These are phyloP conservation scores for Cercospora berteroae DNA, from an alignment of 2,329 filamentous ascomycete genomes.

Conservation along the genomic window DNA sequence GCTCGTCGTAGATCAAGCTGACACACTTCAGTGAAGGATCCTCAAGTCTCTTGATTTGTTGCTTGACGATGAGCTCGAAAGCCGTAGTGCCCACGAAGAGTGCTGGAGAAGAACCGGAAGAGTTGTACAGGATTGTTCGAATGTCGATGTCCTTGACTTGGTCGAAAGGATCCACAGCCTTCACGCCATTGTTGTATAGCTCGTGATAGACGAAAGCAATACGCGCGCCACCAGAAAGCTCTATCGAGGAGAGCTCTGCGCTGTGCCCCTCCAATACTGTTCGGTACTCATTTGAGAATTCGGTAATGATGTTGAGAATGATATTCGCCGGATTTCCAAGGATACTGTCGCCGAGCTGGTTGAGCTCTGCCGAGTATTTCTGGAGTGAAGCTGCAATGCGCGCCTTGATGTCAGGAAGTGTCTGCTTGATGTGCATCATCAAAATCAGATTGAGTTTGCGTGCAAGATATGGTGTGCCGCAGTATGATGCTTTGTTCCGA, in stretches of 20 bases:
- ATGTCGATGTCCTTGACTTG: constrained; percentile 97
- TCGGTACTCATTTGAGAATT: constrained; percentile 97
- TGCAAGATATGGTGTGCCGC: constrained; percentile 93
- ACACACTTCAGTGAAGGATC: constrained; percentile 98
- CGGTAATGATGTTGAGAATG: constrained; percentile 96
- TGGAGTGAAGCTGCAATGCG: constrained; percentile 90
- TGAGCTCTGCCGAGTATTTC: constrained; percentile 83
- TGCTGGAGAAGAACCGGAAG: constrained; percentile 93
- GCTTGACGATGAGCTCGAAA: constrained; percentile 98
- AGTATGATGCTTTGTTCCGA: constrained; percentile 97
- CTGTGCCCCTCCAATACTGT: constrained; percentile 96
- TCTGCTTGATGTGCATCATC: constrained; percentile 99
- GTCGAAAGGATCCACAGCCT: constrained; percentile 96
- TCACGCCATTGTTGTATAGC: constrained; percentile 94
- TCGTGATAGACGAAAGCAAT: constrained; percentile 99
- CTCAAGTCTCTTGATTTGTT: constrained; percentile 94
- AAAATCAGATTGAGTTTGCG: constrained; percentile 96
- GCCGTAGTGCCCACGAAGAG: constrained; percentile 96
- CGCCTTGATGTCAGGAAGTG: constrained; percentile 95
- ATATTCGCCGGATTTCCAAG: constrained; percentile 96
- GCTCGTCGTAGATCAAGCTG: constrained; percentile 92
- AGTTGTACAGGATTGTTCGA: constrained; percentile 95
- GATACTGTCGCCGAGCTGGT: constrained; percentile 84
- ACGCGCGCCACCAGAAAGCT: constrained; percentile 93
- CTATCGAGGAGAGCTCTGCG: constrained; percentile 88